Conservation (phyloP, 1,284 basidiomycete species). For the Somion occarium region DNA sequence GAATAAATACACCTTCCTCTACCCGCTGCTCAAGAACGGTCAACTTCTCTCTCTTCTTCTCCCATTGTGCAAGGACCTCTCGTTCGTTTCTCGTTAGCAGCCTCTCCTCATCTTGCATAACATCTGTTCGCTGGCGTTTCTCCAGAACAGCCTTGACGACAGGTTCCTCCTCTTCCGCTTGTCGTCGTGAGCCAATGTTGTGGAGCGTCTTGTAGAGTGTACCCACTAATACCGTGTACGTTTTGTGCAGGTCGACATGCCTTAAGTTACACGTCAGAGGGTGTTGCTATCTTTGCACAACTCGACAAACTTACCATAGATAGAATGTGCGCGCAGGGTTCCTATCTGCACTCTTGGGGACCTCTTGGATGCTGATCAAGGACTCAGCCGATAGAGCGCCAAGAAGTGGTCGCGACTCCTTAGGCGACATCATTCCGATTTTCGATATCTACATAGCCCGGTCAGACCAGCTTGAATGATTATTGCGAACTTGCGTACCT, state of each 20-base stretch:
- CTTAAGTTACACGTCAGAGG: constrained; percentile 29
- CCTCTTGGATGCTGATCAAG: constrained; percentile 86
- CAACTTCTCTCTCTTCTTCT: constrained; percentile 65
- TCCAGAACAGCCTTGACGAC: constrained; percentile 67
- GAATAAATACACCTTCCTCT: constrained; percentile 80
- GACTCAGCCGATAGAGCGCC: constrained; percentile 76
- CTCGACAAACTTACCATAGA: constrained; percentile 60
- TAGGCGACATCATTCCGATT: constrained; percentile 86
- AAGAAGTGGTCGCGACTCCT: constrained; percentile 81
- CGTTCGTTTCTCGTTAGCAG: constrained; percentile 69
- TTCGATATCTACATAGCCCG: constrained; percentile 73
- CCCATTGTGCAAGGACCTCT: constrained; percentile 63
- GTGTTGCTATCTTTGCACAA: not conserved
- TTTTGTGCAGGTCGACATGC: constrained; percentile 82
- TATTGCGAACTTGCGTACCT: constrained; percentile 47
- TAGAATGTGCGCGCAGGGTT: constrained; percentile 84
- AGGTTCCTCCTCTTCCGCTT: constrained; percentile 64
- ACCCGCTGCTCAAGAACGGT: constrained; percentile 75
- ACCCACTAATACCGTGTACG: constrained; percentile 70
- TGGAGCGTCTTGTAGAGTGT: constrained; percentile 84
- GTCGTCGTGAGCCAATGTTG: constrained; percentile 72
- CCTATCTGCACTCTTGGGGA: constrained; percentile 83
- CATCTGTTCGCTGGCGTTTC: constrained; percentile 78
- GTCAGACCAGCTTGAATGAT: not conserved
- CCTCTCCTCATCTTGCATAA: constrained; percentile 60